These are phyloP conservation scores for Solanum lignicaule DNA, from an alignment of 257 asterid genomes.

Conservation along the genomic window DNA sequence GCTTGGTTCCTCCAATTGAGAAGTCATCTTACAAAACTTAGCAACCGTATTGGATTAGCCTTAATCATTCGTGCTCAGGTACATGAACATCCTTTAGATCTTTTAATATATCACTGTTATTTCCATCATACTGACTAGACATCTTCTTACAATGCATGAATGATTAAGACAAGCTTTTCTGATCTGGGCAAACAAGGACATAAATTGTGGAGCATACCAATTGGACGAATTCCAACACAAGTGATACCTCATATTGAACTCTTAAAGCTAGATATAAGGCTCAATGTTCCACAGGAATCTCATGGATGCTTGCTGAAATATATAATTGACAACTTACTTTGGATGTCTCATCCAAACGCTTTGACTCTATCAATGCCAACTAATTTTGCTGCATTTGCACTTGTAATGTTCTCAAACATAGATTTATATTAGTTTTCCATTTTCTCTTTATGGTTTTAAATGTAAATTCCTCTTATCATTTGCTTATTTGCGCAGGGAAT, in stretches of 20 bases:
- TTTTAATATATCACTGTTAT: background rate
- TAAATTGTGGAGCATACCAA: background rate
- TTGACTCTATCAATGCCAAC: background rate
- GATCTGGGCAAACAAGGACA: background rate
- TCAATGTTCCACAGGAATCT: background rate
- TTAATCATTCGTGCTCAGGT: background rate
- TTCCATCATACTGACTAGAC: background rate
- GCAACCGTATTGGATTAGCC: background rate
- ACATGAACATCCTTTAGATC: background rate
- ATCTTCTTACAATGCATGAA: background rate
- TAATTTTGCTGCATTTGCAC: background rate
- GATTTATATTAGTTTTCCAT: background rate
- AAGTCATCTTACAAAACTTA: background rate
- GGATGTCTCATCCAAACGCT: background rate
- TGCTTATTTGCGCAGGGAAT: background rate
- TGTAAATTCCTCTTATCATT: background rate
- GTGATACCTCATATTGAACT: background rate
- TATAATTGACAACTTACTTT: background rate
- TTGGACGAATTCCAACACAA: background rate
- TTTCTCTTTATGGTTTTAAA: background rate
- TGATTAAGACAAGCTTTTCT: background rate
- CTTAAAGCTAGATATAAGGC: background rate
- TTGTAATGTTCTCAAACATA: background rate
- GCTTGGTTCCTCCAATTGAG: background rate
- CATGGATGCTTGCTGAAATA: background rate